Conservation (phyloP, 495 filamentous ascomycete genomes). For the Lasiosphaeria hispida region DNA sequence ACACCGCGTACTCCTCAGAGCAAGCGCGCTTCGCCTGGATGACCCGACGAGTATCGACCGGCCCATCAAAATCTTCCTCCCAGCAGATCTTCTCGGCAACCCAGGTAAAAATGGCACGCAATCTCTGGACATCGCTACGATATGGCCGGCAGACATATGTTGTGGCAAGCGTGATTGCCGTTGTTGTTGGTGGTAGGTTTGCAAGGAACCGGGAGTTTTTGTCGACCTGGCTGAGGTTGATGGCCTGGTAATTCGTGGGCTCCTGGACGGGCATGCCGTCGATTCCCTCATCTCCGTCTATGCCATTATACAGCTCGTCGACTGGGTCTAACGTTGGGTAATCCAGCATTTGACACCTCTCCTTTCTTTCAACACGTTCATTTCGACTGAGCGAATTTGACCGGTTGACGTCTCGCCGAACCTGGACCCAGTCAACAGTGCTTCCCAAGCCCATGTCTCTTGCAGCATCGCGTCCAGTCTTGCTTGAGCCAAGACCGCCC, state of each 20-base stretch:
- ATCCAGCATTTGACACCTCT: conserved; percentile 93
- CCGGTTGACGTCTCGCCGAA: conserved; percentile 90
- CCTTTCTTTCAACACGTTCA: conserved; percentile 80
- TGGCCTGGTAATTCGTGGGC: conserved; percentile 73
- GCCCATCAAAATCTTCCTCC: conserved; percentile 84
- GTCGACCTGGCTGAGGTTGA: conserved; percentile 84
- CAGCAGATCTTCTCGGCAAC: conserved; percentile 92
- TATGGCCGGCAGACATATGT: conserved; percentile 94
- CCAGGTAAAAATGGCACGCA: conserved; percentile 95
- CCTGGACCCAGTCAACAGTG: conserved; percentile 88
- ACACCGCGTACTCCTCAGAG: conserved; percentile 83
- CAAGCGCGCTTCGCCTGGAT: conserved; percentile 81
- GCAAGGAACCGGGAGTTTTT: conserved; percentile 91
- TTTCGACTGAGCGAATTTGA: conserved; percentile 89
- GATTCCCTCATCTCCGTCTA: conserved; percentile 86
- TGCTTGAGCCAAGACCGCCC: conserved; percentile 41
- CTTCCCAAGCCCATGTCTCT: conserved; percentile 66
- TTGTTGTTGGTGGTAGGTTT: conserved; percentile 86
- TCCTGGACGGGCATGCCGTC: conserved; percentile 81
- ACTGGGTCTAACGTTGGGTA: conserved; percentile 83
- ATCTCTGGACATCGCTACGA: conserved; percentile 86
- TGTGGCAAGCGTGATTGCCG: conserved; percentile 78
- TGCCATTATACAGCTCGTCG: conserved; percentile 77
- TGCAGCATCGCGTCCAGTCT: conserved; percentile 47
- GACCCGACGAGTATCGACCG: conserved; percentile 75